phyloP scores from a whole-genome alignment of 371 early-diverging fungal species.

The Syncephalis plumigaleata region DNA sequence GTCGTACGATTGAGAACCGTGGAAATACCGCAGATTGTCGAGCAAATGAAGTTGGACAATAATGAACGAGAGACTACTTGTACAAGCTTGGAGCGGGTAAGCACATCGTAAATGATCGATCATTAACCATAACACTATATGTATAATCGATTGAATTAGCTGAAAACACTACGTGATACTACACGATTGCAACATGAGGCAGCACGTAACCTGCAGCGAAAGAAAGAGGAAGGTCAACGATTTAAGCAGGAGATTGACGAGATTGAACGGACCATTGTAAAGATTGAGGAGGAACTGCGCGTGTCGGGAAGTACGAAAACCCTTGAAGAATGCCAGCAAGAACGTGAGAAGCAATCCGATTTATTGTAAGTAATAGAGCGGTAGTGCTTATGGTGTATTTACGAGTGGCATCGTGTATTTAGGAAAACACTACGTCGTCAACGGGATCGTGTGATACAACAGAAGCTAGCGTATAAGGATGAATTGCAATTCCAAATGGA shows the following conservation, averaged over 20 bases:
- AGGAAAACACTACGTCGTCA: too few relatives aligned
- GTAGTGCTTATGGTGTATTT: too few relatives aligned
- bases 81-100: background rate
- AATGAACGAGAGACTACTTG: background rate
- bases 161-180: too few relatives aligned
- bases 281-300: slow-evolving; percentile 33
- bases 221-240: slow-evolving; percentile 14
- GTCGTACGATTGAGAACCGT: slow-evolving; percentile 14
- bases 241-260: slow-evolving; percentile 16
- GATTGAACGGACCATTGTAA: slow-evolving; percentile 19
- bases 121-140: background rate
- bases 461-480: slow-evolving; percentile 9
- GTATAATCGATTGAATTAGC: too few relatives aligned
- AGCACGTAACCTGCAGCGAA: slow-evolving; percentile 10
- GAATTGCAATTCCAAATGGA: slow-evolving; percentile 10
- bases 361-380: too few relatives aligned
- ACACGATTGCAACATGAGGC: slow-evolving; percentile 2
- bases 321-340: slow-evolving; percentile 41
- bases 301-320: slow-evolving; percentile 41
- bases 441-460: slow-evolving; percentile 1
- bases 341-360: slow-evolving; percentile 16
- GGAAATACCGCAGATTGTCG: background rate
- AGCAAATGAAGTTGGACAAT: background rate
- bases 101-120: background rate
- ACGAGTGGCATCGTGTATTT: too few relatives aligned